Percentiles rank a stretch among this genome's conserved stretches.
phyloP scores from a whole-genome alignment of 495 filamentous ascomycete genomes.

The Penicillium mononematosum region DNA sequence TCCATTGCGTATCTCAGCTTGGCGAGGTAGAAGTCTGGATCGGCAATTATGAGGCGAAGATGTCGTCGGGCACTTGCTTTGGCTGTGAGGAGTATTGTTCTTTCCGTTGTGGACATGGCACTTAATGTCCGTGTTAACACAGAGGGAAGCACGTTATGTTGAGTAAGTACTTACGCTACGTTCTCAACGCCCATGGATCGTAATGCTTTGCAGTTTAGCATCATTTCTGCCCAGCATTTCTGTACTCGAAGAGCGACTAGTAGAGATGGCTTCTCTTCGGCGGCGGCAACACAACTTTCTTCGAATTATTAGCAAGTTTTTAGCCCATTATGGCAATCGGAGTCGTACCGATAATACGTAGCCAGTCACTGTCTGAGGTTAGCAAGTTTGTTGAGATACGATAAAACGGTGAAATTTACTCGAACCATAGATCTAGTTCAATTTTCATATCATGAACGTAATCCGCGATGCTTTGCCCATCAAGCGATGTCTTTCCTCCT shows the following conservation, averaged over 20 bases:
- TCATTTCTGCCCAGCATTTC: conserved; percentile 50
- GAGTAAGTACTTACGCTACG: conserved; percentile 32
- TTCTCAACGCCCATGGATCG: conserved; percentile 50
- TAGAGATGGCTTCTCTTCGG: conserved; percentile 38
- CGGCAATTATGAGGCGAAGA: conserved; percentile 43
- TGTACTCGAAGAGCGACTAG: conserved; percentile 43
- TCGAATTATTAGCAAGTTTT: neutral
- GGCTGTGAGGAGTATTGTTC: conserved; percentile 42
- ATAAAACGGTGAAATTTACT: conserved; percentile 26
- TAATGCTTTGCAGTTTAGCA: conserved; percentile 49
- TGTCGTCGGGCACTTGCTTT: conserved; percentile 51
- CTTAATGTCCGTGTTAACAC: conserved; percentile 15
- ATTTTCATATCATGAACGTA: conserved; percentile 47
- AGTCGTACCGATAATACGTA: conserved; percentile 41
- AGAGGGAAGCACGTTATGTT: neutral
- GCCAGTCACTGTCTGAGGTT: conserved; percentile 41
- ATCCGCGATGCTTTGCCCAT: conserved; percentile 34
- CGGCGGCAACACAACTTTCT: conserved; percentile 26
- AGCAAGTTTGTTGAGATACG: neutral
- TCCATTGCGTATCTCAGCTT: conserved; percentile 55
- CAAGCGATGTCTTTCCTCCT: conserved; percentile 17
- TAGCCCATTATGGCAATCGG: neutral
- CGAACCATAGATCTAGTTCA: conserved; percentile 49
- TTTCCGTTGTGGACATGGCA: conserved; percentile 43
- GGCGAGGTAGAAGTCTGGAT: conserved; percentile 46